These are phyloP conservation scores for Lotus japonicus DNA, from an alignment of 306 rosid genomes.

Conservation along the genomic window DNA sequence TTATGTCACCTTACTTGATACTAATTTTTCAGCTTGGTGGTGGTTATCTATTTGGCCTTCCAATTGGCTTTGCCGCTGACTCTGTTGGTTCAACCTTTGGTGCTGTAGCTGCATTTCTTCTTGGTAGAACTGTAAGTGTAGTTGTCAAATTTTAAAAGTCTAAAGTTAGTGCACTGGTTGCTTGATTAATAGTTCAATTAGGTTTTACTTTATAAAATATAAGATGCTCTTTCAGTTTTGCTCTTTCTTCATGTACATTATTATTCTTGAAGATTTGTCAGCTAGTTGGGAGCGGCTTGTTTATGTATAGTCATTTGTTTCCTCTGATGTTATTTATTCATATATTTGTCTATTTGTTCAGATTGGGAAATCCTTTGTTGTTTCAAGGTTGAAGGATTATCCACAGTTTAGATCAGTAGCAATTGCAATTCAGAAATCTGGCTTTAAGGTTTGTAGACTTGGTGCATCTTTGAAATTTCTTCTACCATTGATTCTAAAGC, in stretches of 20 bases:
- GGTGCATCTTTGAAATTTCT: too few species aligned
- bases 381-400: constrained; percentile 83
- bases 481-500: too few species aligned
- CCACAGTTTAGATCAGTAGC: constrained; percentile 74
- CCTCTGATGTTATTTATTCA: neutral
- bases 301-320: constrained; percentile 17
- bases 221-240: too few species aligned
- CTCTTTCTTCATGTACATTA: too few species aligned
- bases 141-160: too few species aligned
- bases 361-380: constrained; percentile 69
- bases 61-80: constrained; percentile 73
- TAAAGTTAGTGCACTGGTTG: too few species aligned
- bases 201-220: too few species aligned
- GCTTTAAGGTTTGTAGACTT: constrained; percentile 73
- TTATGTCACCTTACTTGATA: neutral
- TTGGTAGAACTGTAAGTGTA: constrained; percentile 78
- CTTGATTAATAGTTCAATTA: too few species aligned
- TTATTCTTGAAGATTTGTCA: too few species aligned
- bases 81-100: constrained; percentile 84
- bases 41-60: constrained; percentile 89
- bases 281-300: too few species aligned
- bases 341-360: constrained; percentile 30
- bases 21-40: constrained; percentile 76
- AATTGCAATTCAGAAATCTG: constrained; percentile 72
- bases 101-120: constrained; percentile 77